These are phyloP conservation scores for Solanum tarijense DNA, from an alignment of 257 asterid species.

Conservation along the genomic window DNA sequence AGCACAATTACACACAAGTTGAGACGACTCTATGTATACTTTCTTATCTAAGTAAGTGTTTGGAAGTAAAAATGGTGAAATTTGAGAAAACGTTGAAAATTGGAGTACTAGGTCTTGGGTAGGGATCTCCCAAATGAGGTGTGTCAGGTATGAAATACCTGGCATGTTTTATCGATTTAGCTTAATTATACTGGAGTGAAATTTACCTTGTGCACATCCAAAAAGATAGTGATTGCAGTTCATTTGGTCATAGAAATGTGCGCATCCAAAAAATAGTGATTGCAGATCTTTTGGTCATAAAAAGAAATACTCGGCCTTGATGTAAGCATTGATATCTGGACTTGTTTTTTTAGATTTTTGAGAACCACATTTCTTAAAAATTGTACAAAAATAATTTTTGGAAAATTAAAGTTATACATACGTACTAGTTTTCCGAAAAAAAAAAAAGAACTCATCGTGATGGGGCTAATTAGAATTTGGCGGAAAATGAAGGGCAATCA, in stretches of 20 bases:
- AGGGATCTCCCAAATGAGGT: background rate
- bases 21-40: background rate
- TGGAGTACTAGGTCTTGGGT: background rate
- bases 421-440: background rate
- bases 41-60: background rate
- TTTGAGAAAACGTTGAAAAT: background rate
- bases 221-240: fast-evolving
- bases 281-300: fast-evolving
- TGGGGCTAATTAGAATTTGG: background rate
- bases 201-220: background rate
- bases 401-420: background rate
- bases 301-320: background rate
- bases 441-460: background rate
- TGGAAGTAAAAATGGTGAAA: background rate
- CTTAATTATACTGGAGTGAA: background rate
- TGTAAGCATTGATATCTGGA: background rate
- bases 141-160: background rate
- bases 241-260: fast-evolving
- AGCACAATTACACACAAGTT: background rate
- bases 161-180: fast-evolving
- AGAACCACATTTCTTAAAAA: background rate
- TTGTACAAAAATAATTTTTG: background rate
- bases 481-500: background rate
- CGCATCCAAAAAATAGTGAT: fast-evolving
- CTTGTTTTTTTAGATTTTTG: background rate